Conservation (phyloP, 2,329 filamentous ascomycete species). For the Diaporthe humulicola region DNA sequence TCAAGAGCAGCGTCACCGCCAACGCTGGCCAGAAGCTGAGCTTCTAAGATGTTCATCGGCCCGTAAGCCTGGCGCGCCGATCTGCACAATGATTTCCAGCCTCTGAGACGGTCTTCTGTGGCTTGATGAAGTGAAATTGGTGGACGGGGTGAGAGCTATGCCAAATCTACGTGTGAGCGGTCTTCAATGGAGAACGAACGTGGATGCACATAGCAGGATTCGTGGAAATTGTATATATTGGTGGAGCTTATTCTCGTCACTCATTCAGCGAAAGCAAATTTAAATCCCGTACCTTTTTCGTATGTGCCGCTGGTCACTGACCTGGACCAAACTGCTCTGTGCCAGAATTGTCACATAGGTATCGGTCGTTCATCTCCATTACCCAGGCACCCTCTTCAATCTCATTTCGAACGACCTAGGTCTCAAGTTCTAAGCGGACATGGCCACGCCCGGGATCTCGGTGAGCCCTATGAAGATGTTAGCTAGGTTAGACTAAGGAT, state of each 20-base stretch:
- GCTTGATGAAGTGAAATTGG: no score
- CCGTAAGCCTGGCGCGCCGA: background rate
- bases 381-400: background rate
- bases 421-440: background rate
- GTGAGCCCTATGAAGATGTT: background rate
- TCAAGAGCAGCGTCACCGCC: conserved; percentile 58
- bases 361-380: background rate
- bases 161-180: no score
- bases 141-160: background rate
- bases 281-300: background rate
- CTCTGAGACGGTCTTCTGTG: no score
- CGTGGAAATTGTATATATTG: conserved; percentile 7
- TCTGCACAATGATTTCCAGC: background rate
- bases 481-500: background rate
- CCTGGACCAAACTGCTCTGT: background rate
- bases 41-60: conserved; percentile 44
- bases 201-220: background rate
- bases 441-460: background rate
- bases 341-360: no score
- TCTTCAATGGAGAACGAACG: background rate
- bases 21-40: conserved; percentile 55
- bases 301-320: background rate
- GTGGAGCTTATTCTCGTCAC: background rate
- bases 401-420: background rate
- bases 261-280: conserved; percentile 3